A percentile compares a stretch with the other conserved stretches of the same genome.
Conservation (phyloP, 305 asterid genomes). For the Fraxinus floribunda region DNA sequence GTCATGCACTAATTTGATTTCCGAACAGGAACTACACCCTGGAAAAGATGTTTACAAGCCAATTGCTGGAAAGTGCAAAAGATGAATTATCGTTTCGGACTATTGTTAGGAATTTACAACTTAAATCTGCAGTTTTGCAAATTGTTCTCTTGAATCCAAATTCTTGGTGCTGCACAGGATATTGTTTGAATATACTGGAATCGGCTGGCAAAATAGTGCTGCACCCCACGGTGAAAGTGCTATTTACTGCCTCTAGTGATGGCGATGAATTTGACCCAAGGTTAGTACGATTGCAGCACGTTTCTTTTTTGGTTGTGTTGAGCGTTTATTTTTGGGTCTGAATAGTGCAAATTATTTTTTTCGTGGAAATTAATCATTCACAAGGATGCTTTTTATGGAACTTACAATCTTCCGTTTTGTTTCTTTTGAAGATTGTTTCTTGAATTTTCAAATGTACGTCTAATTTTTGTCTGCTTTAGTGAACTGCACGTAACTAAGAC, state of each 20-base stretch:
- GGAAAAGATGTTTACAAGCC: constrained; percentile 76
- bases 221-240: constrained; percentile 64
- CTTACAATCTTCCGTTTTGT: background rate
- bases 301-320: background rate
- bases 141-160: constrained; percentile 83
- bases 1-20: constrained; percentile 15
- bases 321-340: background rate
- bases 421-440: background rate
- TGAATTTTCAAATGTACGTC: background rate
- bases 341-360: background rate
- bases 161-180: constrained; percentile 69
- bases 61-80: constrained; percentile 76
- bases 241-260: constrained; percentile 50
- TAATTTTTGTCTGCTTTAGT: background rate
- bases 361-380: background rate
- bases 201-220: constrained; percentile 47
- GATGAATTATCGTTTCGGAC: constrained; percentile 87
- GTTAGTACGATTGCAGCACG: constrained; percentile 35
- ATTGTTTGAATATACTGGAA: constrained; percentile 38
- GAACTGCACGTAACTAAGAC: constrained; percentile 13
- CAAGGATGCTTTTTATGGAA: background rate
- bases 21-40: constrained; percentile 60
- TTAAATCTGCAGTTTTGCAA: constrained; percentile 55
- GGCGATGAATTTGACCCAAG: constrained; percentile 46
- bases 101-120: constrained; percentile 67